Evolutionary conservation across 2,329 filamentous ascomycete species (phyloP).

Genomic region (Sporothrix globosa): DNA sequence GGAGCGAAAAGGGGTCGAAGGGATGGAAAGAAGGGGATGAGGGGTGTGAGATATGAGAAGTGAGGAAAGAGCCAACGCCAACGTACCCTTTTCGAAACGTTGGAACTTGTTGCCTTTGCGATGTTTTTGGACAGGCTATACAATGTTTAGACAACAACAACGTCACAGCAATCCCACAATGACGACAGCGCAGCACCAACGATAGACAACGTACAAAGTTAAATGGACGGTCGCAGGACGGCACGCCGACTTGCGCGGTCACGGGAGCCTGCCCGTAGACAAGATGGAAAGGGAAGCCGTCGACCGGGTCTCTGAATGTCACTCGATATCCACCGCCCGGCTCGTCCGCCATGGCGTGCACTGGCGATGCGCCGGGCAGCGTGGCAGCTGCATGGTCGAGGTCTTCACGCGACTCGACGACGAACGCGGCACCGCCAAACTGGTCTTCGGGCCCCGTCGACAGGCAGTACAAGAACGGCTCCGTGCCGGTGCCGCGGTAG

Average conservation of each 20-base stretch:
- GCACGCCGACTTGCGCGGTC: constrained; percentile 38
- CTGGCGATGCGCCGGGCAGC: constrained; percentile 52
- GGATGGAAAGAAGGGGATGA: neutral
- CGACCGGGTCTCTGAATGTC: constrained; percentile 56
- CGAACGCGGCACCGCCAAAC: constrained; percentile 62
- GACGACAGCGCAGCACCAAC: neutral
- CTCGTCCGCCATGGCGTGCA: constrained; percentile 54
- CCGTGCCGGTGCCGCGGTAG: no score
- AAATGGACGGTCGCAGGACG: constrained; percentile 11
- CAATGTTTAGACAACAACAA: constrained; percentile 34
- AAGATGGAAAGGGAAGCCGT: constrained; percentile 61
- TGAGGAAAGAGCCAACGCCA: neutral
- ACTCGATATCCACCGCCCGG: constrained; percentile 60
- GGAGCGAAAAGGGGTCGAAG: neutral
- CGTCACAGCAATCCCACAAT: neutral
- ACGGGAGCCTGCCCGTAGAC: constrained; percentile 56
- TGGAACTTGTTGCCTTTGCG: constrained; percentile 54
- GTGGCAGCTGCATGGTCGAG: constrained; percentile 54
- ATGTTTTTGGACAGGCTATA: constrained; percentile 54
- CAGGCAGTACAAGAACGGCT: no score
- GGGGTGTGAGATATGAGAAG: no score
- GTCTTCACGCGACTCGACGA: constrained; percentile 60
- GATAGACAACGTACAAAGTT: neutral
- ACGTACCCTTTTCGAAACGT: constrained; percentile 52
- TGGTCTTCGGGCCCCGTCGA: constrained; percentile 50